Evolutionary conservation across 306 rosid genomes (phyloP), one percentile per base, ranked within the genome.

Genomic region (Calophaca sinica): DNA sequence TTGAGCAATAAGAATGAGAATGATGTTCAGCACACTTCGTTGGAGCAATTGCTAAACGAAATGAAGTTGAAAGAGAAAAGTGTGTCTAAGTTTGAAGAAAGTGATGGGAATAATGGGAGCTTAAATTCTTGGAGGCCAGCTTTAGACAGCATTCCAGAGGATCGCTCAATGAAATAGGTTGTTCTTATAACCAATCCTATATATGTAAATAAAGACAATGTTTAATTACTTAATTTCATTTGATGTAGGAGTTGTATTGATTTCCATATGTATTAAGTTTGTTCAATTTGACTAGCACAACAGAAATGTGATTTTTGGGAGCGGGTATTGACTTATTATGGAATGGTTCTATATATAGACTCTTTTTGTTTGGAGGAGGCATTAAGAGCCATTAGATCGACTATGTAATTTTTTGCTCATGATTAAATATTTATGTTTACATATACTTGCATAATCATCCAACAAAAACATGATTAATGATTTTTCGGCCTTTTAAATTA

Each of bases 121-220:
- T 50, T 54, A 0, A 73, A 70, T 52, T 70, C 77, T 64, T 86
- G 93, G 96, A 88, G 79, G 52, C 96, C 96, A 60, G 80, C 44
- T 80, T 83, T 89, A 76, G 94, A 91, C 70, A 84, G 86, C 66
- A 88, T 90, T 82, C 84, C 93, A 10, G 96, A 92, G 78, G 86
- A 86, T 60, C 32, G 33, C 20, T 84, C 78, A 14, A 51, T 46
- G 50, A 73, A 72, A 62, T 72, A 33, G 50, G 33, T 63, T 9
- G 3, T 45, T 29, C 8, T 39, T 13, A n/a, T 46, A 1, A 53
- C 6, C 61, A 53, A 44, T 41, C 8, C 53, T 79, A 31, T 13
- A 4, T 76, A 0, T 61, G 84, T 72, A 66, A 70, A 59, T 31
- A 38, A 54, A 36, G 60, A 20, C 44, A 14, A 4, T 51, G 10